phyloP scores from a whole-genome alignment of 73 alveolate genomes.

The Effrenium voratum region DNA sequence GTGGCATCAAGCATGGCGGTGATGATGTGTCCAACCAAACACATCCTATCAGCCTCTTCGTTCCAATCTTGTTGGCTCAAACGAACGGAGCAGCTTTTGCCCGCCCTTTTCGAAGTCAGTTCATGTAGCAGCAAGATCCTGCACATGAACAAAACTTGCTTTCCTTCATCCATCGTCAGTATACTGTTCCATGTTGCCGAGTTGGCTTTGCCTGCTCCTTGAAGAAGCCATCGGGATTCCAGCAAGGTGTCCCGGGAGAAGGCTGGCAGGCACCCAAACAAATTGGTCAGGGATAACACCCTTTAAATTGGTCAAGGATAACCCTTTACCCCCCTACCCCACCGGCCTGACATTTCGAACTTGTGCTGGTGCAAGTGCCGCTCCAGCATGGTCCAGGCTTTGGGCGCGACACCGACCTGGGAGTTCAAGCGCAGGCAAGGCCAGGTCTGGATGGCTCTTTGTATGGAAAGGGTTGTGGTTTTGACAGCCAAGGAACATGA shows the following conservation, averaged over 20 bases:
- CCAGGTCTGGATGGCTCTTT: too few species aligned
- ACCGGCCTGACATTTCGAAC: conserved; percentile 33
- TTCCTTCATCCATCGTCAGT: background rate
- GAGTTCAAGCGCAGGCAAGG: too few species aligned
- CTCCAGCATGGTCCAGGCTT: conserved; percentile 2
- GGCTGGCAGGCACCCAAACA: conserved; percentile 25
- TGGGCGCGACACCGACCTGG: background rate
- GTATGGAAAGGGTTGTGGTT: too few species aligned
- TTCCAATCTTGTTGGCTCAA: background rate
- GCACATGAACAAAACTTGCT: background rate
- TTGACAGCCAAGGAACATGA: background rate
- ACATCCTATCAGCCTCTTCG: background rate
- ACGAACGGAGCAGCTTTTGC: background rate
- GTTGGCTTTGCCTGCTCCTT: background rate
- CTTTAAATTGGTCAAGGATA: too few species aligned
- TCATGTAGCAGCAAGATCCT: conserved; percentile 1
- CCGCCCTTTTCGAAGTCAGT: background rate
- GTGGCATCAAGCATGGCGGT: background rate
- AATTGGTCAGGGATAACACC: background rate
- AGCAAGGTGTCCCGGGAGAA: conserved; percentile 14
- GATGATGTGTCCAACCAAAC: background rate
- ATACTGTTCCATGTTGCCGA: background rate
- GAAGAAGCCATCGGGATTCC: conserved; percentile 17
- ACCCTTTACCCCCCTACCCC: background rate
- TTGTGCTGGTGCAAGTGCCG: conserved; percentile 18